These are phyloP conservation scores for Artemisia tridentata DNA, from an alignment of 129 eudicot genomes.

Conservation along the genomic window DNA sequence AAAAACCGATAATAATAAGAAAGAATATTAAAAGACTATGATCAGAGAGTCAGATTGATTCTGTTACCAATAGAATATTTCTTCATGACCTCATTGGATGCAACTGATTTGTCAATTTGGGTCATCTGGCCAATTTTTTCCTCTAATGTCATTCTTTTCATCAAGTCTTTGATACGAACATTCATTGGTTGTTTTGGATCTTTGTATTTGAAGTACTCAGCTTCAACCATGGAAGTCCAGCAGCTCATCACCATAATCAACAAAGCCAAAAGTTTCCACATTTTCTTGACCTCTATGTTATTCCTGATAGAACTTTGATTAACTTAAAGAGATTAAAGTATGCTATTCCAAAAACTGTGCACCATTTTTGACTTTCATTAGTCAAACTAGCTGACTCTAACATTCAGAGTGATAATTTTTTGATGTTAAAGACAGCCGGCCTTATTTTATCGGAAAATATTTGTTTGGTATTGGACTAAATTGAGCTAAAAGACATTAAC, in stretches of 20 bases:
- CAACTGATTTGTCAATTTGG: constrained; percentile 24
- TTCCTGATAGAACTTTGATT: background rate
- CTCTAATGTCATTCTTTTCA: constrained; percentile 30
- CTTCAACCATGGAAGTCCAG: constrained; percentile 16
- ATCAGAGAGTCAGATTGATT: background rate
- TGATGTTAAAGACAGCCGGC: too few relatives aligned
- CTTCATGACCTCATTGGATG: constrained; percentile 25
- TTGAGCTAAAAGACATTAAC: background rate
- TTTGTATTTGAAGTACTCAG: constrained; percentile 17
- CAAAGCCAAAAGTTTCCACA: constrained; percentile 1
- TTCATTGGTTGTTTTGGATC: constrained; percentile 24
- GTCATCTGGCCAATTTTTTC: constrained; percentile 32
- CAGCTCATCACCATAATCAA: constrained; percentile 20
- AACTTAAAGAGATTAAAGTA: background rate
- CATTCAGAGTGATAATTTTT: background rate
- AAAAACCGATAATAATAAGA: too few relatives aligned
- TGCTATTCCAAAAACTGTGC: background rate
- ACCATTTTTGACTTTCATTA: background rate
- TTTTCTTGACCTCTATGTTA: constrained; percentile 16
- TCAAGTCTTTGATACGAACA: constrained; percentile 24
- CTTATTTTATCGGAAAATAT: too few relatives aligned
- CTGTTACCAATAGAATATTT: constrained; percentile 24
- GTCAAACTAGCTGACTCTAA: background rate
- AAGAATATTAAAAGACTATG: background rate
- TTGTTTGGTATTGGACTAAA: too few relatives aligned